Percentiles rank a stretch among this genome's conserved stretches.
These are phyloP conservation scores for Naumovozyma baii DNA, from an alignment of 805 yeast species.

Conservation along the genomic window DNA sequence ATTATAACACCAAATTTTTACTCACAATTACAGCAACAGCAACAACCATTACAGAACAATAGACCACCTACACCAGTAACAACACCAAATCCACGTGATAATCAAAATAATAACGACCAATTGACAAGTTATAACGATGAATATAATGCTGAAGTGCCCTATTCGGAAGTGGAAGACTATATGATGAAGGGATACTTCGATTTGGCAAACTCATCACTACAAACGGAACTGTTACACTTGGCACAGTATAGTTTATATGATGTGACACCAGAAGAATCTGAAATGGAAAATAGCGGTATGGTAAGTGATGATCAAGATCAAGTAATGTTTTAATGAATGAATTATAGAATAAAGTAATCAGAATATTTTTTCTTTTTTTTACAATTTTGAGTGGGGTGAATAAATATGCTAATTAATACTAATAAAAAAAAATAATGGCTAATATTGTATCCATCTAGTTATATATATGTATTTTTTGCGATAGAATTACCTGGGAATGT, in stretches of 20 bases:
- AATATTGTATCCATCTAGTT: no score
- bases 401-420: not conserved
- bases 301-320: not conserved
- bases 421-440: no score
- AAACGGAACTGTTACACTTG: conserved; percentile 2
- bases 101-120: not conserved
- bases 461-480: not conserved
- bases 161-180: conserved; percentile 24
- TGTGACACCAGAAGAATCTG: conserved; percentile 17
- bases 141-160: conserved; percentile 4
- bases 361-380: no score
- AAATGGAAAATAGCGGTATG: conserved; percentile 3
- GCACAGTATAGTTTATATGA: conserved; percentile 19
- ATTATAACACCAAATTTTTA: no score
- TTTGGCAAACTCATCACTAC: not conserved
- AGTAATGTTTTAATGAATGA: not conserved
- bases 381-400: not conserved
- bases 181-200: conserved; percentile 20
- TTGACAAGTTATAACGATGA: not conserved
- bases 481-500: not conserved
- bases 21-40: not conserved
- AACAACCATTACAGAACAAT: not conserved
- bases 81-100: not conserved
- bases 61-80: conserved; percentile 1
- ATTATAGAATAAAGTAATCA: no score